Evolutionary conservation across 106 monocot species (phyloP).

Genomic region (Chionographis japonica): DNA sequence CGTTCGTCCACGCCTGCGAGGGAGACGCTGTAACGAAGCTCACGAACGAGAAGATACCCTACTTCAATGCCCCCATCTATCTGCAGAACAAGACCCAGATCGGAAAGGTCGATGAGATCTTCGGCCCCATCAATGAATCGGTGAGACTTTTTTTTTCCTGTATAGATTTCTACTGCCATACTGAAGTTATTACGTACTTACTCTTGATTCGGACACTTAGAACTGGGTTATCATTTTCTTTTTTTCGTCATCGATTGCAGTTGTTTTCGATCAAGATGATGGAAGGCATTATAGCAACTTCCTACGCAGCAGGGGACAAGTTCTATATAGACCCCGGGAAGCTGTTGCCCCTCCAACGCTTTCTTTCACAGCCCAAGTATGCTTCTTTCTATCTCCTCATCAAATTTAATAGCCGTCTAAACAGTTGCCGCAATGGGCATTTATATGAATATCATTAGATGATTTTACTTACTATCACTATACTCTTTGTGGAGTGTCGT

Average conservation of each 20-base stretch:
- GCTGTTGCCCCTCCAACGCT: slow-evolving; percentile 69
- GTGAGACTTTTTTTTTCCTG: slow-evolving; percentile 28
- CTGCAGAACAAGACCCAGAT: slow-evolving; percentile 93
- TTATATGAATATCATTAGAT: no score
- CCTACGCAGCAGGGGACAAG: slow-evolving; percentile 69
- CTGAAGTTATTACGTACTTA: no score
- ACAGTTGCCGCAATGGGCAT: no score
- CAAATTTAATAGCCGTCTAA: no score
- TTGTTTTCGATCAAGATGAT: slow-evolving; percentile 88
- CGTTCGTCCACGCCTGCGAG: slow-evolving; percentile 87
- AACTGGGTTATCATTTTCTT: neutral
- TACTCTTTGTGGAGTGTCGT: no score
- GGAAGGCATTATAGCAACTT: slow-evolving; percentile 81
- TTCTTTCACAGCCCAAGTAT: slow-evolving; percentile 91
- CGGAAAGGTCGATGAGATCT: slow-evolving; percentile 94
- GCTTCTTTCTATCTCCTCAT: neutral
- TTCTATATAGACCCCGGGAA: slow-evolving; percentile 90
- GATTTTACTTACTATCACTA: no score
- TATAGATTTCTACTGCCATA: no score
- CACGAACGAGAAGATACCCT: slow-evolving; percentile 88
- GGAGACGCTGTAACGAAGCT: slow-evolving; percentile 82
- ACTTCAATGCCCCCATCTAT: slow-evolving; percentile 91
- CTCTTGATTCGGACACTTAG: no score
- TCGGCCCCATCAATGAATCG: slow-evolving; percentile 95
- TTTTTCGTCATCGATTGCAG: slow-evolving; percentile 28